Evolutionary conservation across 2,329 filamentous ascomycete species (phyloP).

Genomic region (Parastagonospora nodorum): DNA sequence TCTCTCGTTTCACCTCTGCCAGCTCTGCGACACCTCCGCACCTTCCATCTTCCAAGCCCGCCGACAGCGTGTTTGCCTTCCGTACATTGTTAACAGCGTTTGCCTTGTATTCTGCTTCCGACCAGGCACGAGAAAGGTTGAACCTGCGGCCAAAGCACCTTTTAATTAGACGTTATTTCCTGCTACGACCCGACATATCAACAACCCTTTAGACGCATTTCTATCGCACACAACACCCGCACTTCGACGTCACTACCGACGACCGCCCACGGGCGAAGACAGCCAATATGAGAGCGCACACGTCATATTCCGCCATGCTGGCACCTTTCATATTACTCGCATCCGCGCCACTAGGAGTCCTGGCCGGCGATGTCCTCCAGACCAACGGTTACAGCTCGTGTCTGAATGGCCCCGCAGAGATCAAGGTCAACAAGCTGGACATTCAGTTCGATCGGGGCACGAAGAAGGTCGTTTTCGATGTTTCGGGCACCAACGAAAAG

Average conservation of each 20-base stretch:
- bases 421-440: constrained; percentile 75
- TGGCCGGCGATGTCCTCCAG: constrained; percentile 74
- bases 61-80: constrained; percentile 15
- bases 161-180: constrained; percentile 28
- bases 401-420: constrained; percentile 57
- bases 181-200: background rate
- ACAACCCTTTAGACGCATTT: background rate
- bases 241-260: constrained; percentile 15
- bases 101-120: constrained; percentile 11
- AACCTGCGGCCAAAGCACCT: constrained; percentile 39
- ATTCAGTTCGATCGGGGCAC: constrained; percentile 79
- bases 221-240: constrained; percentile 11
- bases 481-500: constrained; percentile 74
- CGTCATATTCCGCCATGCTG: constrained; percentile 44
- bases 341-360: constrained; percentile 52
- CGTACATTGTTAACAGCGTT: constrained; percentile 11
- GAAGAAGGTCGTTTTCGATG: constrained; percentile 77
- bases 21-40: constrained; percentile 7
- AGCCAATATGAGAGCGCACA: constrained; percentile 39
- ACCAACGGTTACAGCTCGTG: constrained; percentile 84
- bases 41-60: constrained; percentile 14
- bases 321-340: constrained; percentile 45
- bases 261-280: constrained; percentile 39
- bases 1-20: constrained; percentile 42
- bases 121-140: constrained; percentile 42